Base-by-base conservation (phyloP, 2,329 filamentous ascomycete genomes). In the Ilyonectria robusta region DNA sequence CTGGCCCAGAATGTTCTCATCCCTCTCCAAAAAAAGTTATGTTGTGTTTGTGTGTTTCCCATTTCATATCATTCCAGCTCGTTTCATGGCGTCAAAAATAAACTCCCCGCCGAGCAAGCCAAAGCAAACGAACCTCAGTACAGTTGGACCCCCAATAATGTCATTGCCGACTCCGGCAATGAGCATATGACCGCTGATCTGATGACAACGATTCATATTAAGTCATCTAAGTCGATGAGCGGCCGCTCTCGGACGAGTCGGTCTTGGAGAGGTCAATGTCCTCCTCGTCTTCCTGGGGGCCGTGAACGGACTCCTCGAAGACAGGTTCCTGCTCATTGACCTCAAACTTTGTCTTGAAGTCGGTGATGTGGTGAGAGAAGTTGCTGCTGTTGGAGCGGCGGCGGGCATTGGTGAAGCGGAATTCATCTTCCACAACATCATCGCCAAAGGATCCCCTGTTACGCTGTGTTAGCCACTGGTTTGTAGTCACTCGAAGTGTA, bases 331-430 rank as follows among this genome's bases (percentile, higher is more conserved):
- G 87, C 76, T 98, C 96, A 79, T 94, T 88, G 74, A 93, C 86
- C 83, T 99, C 96, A 80, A 98, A 98, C 85, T 99, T 99, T 83
- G 95, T 97, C 88, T 96, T 97, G 85, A 97, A 94, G 80, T 95
- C 90, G 67, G 89, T 87, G 74, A 94, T 84, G 75, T 90, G 86
- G 77, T 90, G 88, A 62, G 89, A 91, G 75, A 92, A 88, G 77
- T 88, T 91, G 84, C 92, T 95, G 80, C 93, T 95, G 86, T 98
- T 98, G 83, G 94, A 97, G 81, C 94, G 94, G 80, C 95, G 96
- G 70, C 95, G 94, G 64, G 93, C 86, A 76, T 98, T 96, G 85
- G 87, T 88, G 78, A 97, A 91, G 78, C 91, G 94, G 85, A 96
- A 97, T 74, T 90, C 86, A 77, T 93, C 91, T 79, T 98, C 94